Evolutionary conservation across 78 protist genomes (phyloP), one percentile per base, ranked within the genome.

Genomic region (Pelomyxa schiedti): DNA sequence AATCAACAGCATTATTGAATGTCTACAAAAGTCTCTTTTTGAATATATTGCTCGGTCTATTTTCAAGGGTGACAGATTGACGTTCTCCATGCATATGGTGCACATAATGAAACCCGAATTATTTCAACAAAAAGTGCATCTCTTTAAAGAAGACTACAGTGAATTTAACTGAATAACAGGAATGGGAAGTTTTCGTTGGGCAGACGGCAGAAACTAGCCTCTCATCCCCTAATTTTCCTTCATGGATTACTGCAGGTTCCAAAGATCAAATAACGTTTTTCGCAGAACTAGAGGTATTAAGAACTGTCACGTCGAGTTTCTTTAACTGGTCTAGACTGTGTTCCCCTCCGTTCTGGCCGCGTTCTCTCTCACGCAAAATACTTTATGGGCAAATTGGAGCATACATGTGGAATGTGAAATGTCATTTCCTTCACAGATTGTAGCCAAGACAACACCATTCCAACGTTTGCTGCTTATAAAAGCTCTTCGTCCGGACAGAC

Each of bases 21-120:
- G 8, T 37, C 77, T 81, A 24, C 66, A 29, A 63, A 24, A 1
- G 8, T 42, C 4, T 39, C 77, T 74, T 26, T 39, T 68, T 71
- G 30, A 38, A n/a, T 67, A 58, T 24, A 82, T 84, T 35, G 26
- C 80, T 16, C 86, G 84, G 22, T 77, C 89, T 58, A 73, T 87
- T 38, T 81, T 90, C 88, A 86, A 90, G 81, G 80, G n/a, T 26
- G 92, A 90, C 65, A 74, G 92, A n/a, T 42, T 80, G 30, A 66
- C 73, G 47, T 87, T 77, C 37, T 87, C 66, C 16, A 36, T 87
- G 63, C 88, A 91, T 70, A 16, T 91, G 4, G 72, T 41, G 9
- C 90, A 70, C 58, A 66, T 75, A 36, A 42, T 86, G 39, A 8
- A 1, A 52, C 76, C 84, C 24, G 70, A 53, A 22, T n/a, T 38